These are phyloP conservation scores for Mortierella sp. DNA, from an alignment of 371 early-diverging fungal species.

Conservation along the genomic window DNA sequence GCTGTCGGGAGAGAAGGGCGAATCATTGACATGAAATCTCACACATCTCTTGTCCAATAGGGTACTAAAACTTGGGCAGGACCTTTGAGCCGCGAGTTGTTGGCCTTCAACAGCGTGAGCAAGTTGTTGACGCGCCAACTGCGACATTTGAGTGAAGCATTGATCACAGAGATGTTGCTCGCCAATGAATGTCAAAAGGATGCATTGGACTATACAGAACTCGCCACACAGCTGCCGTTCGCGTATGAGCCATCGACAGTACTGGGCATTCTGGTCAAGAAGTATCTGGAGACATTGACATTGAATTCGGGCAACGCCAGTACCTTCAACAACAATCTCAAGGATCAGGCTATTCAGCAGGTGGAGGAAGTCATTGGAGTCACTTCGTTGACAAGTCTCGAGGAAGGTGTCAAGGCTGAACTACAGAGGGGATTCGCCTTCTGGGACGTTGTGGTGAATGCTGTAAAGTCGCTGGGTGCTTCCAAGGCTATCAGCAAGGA, in stretches of 20 bases:
- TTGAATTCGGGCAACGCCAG: constrained; percentile 2
- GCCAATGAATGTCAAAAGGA: constrained; percentile 63
- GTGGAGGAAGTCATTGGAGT: constrained; percentile 41
- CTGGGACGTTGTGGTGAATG: constrained; percentile 37
- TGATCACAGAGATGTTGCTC: constrained; percentile 66
- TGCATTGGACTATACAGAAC: constrained; percentile 59
- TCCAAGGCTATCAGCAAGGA: constrained; percentile 37
- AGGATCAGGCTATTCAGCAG: constrained; percentile 35
- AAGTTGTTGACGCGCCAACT: constrained; percentile 70
- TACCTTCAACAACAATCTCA: constrained; percentile 4
- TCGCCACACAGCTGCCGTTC: constrained; percentile 41
- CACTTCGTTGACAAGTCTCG: constrained; percentile 25
- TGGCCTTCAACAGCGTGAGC: constrained; percentile 78
- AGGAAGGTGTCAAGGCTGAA: constrained; percentile 39
- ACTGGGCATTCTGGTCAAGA: constrained; percentile 40
- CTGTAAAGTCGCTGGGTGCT: constrained; percentile 30
- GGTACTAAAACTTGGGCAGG: constrained; percentile 68
- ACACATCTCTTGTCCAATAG: constrained; percentile 49
- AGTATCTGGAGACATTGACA: constrained; percentile 32
- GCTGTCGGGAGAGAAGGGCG: too few species aligned
- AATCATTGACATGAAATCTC: too few species aligned
- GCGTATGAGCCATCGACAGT: constrained; percentile 48
- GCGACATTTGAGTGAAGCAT: constrained; percentile 71
- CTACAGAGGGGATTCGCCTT: constrained; percentile 44
- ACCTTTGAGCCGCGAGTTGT: constrained; percentile 75